Evolutionary conservation across 1,284 basidiomycete genomes (phyloP), one percentile per base, ranked within the genome.

Genomic region (Tilletia horrida): DNA sequence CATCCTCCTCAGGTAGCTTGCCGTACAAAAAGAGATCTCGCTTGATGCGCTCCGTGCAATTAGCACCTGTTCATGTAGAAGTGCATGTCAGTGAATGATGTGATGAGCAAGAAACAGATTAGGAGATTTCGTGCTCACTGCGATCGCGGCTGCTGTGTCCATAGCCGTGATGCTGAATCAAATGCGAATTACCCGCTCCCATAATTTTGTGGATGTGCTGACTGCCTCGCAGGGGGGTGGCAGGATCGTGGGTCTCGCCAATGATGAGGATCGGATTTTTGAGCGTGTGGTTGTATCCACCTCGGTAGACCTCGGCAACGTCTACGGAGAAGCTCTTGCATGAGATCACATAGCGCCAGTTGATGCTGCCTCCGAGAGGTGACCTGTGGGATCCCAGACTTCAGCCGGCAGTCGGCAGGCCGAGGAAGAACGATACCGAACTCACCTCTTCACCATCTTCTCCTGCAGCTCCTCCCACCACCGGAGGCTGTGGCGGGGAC

Each of bases 221-320:
- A 9, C 27, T 29, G 31, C 55, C 55, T 2, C 71, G 62, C 3
- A 74, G 64, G 16, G 72, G 72, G 16, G 72, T 74, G 0, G 72
- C 72, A 0, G 72, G 72, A 45, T 74, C 72, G 64, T 72, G 71
- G 3, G 62, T 63, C 61, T 72, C 67, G 1, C 70, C 70, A 40
- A 74, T 66, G n/a, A 74, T 63, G 40, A 74, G 57, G 0, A 70
- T 61, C 0, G 70, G 72, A 29, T 66, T 44, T 13, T 62, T 57
- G 43, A 74, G 67, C 1, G 63, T 65, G 18, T 69, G 63, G 57
- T 70, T 61, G 16, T 72, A 65, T 1, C 45, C 48, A 2, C 72
- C 72, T 2, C 71, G 67, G n/a, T 70, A 74, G 3, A 74, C 72
- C 48, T 74, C 64, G 3, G 65, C 69, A 27, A 69, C 68, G 0